A percentile compares a stretch with the other conserved stretches of the same genome.
These are phyloP conservation scores for Nakataea oryzae DNA, from an alignment of 2,329 filamentous ascomycete genomes.

Conservation along the genomic window DNA sequence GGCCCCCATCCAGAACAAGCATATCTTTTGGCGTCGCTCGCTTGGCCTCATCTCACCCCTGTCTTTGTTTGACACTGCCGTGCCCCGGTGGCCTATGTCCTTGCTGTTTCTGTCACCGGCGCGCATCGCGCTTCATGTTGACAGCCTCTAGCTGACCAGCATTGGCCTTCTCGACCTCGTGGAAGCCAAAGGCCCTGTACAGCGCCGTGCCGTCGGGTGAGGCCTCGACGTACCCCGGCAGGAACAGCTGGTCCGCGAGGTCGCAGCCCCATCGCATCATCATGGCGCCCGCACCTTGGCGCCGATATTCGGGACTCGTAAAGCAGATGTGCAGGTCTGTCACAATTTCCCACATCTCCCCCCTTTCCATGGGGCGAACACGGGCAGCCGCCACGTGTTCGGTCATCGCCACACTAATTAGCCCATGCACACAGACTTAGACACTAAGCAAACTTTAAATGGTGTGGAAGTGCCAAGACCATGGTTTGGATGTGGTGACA, in stretches of 20 bases:
- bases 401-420: too few species aligned
- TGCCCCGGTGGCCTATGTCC: too few species aligned
- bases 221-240: conserved; percentile 26
- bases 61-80: too few species aligned
- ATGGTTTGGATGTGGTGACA: too few species aligned
- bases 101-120: background rate
- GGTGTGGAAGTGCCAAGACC: too few species aligned
- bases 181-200: conserved; percentile 24
- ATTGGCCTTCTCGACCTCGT: conserved; percentile 13
- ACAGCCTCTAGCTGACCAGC: background rate
- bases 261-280: conserved; percentile 22
- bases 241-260: conserved; percentile 22
- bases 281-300: conserved; percentile 21
- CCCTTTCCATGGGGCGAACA: too few species aligned
- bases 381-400: background rate
- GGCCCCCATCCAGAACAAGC: background rate
- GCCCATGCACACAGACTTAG: too few species aligned
- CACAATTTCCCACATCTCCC: background rate
- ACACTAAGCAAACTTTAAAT: too few species aligned
- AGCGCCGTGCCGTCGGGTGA: conserved; percentile 18
- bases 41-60: background rate
- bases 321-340: conserved; percentile 25
- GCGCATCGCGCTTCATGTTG: conserved; percentile 5
- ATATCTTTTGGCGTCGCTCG: background rate
- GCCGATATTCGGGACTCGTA: conserved; percentile 24